These are phyloP conservation scores for Mycosphaerella sp. DNA, from an alignment of 2,329 filamentous ascomycete species.

Conservation along the genomic window DNA sequence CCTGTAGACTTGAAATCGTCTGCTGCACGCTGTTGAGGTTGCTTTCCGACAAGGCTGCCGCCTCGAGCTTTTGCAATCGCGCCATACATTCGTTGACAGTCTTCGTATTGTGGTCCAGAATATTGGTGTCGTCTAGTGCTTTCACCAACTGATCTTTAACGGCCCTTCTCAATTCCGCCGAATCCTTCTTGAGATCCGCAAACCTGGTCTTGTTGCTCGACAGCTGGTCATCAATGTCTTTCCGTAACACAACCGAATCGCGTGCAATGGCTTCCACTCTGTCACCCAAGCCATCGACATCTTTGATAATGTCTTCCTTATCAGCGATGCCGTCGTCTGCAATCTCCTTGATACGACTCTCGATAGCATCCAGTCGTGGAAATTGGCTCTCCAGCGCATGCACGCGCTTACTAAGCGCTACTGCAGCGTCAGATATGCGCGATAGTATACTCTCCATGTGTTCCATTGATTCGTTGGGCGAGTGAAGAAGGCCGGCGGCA, in stretches of 20 bases:
- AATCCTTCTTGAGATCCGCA: not conserved
- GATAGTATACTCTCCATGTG: not conserved
- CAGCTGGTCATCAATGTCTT: not conserved
- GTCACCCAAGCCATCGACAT: not conserved
- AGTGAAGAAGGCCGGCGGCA: not conserved
- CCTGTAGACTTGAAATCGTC: not conserved
- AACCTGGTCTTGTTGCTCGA: not conserved
- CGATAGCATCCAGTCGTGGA: not conserved
- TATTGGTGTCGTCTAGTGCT: not conserved
- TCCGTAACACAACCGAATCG: not conserved
- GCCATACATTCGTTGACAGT: slow-evolving; percentile 6
- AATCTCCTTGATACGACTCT: not conserved
- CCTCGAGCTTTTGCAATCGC: slow-evolving; percentile 3
- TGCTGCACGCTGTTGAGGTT: not conserved
- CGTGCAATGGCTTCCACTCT: not conserved
- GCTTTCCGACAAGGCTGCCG: not conserved
- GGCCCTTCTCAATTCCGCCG: not conserved
- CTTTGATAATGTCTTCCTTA: not conserved
- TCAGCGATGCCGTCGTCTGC: not conserved
- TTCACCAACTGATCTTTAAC: not conserved
- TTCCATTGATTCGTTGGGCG: not conserved
- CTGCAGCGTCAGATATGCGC: not conserved
- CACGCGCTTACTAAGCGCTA: not conserved
- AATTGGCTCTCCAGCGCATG: not conserved
- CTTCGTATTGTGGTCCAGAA: not conserved